Evolutionary conservation across 2,329 filamentous ascomycete genomes (phyloP).

Genomic region (Venturia effusa): DNA sequence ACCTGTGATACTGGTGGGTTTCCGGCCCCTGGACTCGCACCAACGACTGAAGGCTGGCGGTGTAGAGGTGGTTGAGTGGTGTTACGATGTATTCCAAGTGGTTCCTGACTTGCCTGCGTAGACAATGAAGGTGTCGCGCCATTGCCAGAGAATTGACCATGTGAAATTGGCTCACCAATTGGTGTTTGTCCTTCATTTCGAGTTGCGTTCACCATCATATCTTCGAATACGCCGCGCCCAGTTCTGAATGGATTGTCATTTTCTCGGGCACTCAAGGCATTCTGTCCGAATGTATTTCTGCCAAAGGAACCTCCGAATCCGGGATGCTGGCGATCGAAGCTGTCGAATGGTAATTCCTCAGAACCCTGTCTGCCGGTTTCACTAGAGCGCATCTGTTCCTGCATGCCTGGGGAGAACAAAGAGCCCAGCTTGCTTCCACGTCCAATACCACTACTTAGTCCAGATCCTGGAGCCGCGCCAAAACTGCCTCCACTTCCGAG

Average conservation of each 20-base stretch:
- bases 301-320: constrained; percentile 55
- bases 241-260: constrained; percentile 30
- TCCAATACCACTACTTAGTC: constrained; percentile 51
- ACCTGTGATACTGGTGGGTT: constrained; percentile 60
- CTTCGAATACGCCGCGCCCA: constrained; percentile 28
- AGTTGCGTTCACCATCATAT: constrained; percentile 21
- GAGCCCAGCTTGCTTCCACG: constrained; percentile 75
- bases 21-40: constrained; percentile 43
- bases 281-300: constrained; percentile 43
- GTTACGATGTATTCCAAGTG: constrained; percentile 12
- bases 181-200: constrained; percentile 5
- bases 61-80: constrained; percentile 21
- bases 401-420: constrained; percentile 79
- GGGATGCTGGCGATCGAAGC: constrained; percentile 24
- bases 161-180: constrained; percentile 3
- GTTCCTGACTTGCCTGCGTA: constrained; percentile 1
- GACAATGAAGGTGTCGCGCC: constrained; percentile 3
- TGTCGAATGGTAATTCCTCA: constrained; percentile 43
- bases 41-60: constrained; percentile 21
- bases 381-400: constrained; percentile 70
- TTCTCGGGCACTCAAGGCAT: constrained; percentile 24
- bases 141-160: not conserved
- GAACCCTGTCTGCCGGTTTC: constrained; percentile 35
- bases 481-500: constrained; percentile 53
- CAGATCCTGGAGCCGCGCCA: constrained; percentile 45